These are phyloP conservation scores for Thelephora terrestris DNA, from an alignment of 1,284 basidiomycete species.

Conservation along the genomic window DNA sequence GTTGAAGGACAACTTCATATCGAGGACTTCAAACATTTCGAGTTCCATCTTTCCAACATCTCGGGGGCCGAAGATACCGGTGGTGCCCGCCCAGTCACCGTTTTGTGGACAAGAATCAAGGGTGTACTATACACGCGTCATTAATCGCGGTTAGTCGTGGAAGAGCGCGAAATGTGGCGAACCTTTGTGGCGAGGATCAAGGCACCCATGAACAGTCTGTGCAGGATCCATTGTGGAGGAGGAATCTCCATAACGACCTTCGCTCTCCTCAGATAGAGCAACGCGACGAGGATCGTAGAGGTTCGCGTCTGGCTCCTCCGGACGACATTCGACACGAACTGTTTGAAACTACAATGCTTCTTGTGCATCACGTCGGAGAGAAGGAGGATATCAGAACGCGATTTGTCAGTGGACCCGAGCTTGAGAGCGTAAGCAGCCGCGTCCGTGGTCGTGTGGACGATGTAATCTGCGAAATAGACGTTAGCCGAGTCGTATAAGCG, in stretches of 20 bases:
- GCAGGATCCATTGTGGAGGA: slow-evolving; percentile 68
- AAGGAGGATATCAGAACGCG: too few relatives aligned
- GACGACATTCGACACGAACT: slow-evolving; percentile 56
- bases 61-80: slow-evolving; percentile 66
- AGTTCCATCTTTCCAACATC: slow-evolving; percentile 70
- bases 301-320: slow-evolving; percentile 56
- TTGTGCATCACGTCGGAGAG: not conserved
- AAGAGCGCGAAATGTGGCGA: slow-evolving; percentile 14
- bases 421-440: too few relatives aligned
- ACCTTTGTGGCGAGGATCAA: slow-evolving; percentile 67
- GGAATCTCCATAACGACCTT: slow-evolving; percentile 66
- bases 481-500: slow-evolving; percentile 2
- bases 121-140: slow-evolving; percentile 27
- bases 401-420: too few relatives aligned
- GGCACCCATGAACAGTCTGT: slow-evolving; percentile 65
- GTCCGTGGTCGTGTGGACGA: slow-evolving; percentile 42
- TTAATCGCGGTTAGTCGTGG: too few relatives aligned
- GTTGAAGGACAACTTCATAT: slow-evolving; percentile 53
- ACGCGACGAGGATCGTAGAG: slow-evolving; percentile 49
- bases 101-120: slow-evolving; percentile 72
- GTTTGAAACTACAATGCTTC: slow-evolving; percentile 38
- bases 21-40: slow-evolving; percentile 67
- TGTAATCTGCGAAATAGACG: slow-evolving; percentile 39
- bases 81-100: slow-evolving; percentile 68
- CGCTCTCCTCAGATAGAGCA: slow-evolving; percentile 62